These are phyloP conservation scores for Candida chauliodis DNA, from an alignment of 805 yeast species.

Conservation along the genomic window DNA sequence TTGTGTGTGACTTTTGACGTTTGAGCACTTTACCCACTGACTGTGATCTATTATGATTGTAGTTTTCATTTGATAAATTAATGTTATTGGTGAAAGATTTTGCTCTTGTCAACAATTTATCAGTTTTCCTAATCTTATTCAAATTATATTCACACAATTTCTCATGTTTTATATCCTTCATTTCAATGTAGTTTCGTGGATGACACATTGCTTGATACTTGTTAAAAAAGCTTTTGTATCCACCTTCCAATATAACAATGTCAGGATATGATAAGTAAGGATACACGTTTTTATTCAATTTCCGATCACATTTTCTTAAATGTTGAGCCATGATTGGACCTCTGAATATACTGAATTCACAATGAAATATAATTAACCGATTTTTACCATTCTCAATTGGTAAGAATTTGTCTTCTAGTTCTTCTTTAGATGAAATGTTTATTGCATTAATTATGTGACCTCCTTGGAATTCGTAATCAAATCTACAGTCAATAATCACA, in stretches of 20 bases:
- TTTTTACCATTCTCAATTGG: constrained; percentile 13
- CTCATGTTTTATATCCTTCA: constrained; percentile 51
- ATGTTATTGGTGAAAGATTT: constrained; percentile 26
- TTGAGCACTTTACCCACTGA: constrained; percentile 29
- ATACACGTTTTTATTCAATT: constrained; percentile 65
- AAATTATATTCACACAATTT: constrained; percentile 43
- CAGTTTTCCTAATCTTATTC: constrained; percentile 42
- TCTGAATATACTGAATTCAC: constrained; percentile 89
- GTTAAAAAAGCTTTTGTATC: constrained; percentile 77
- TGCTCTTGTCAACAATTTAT: constrained; percentile 35
- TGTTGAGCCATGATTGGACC: constrained; percentile 94
- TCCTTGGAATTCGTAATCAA: constrained; percentile 86
- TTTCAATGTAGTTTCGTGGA: constrained; percentile 80
- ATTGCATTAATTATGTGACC: constrained; percentile 88
- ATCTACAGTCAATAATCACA: constrained; percentile 80
- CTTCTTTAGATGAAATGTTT: constrained; percentile 69
- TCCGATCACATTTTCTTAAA: constrained; percentile 79
- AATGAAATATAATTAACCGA: constrained; percentile 73
- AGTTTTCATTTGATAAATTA: background rate
- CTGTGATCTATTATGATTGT: constrained; percentile 22
- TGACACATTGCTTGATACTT: constrained; percentile 54
- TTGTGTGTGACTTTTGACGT: constrained; percentile 25
- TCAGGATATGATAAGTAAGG: constrained; percentile 87
- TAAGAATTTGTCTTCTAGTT: constrained; percentile 56
- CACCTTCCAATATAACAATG: constrained; percentile 84